Evolutionary conservation across 768 basidiomycete species (phyloP), one percentile per base, ranked within the genome.

Genomic region (Collybia sordida): DNA sequence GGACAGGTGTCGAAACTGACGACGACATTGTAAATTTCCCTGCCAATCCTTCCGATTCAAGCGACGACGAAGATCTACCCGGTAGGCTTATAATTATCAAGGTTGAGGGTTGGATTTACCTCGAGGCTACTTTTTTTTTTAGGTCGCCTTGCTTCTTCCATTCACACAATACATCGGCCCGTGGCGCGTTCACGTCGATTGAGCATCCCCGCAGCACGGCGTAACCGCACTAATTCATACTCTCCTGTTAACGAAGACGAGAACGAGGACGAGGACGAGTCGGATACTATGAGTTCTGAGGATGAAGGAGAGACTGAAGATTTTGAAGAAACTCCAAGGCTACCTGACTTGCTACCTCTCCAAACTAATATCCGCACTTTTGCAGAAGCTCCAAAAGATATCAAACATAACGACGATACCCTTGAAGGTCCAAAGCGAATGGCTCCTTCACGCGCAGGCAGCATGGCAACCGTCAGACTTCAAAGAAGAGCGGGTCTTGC

Each of bases 81-180:
- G 56, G 63, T 62, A 63, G 53, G 42, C 58, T 70, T 69, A 53
- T 56, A 65, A 45, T 45, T 27, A 37, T 31, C 23, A 27, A 40
- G 17, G 49, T 12, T 34, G 8, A 37, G 23, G 40, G 9, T 44
- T n/a, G 52, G 17, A 41, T n/a, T 25, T 38, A 36, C 54, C 46
- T 39, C 35, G 38, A 14, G 15, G 34, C 28, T 43, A n/a, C 34
- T 47, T 54, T 21, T 42, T 19, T 31, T 35, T 82, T 77, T 61
- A 51, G 71, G 63, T 45, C 77, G 72, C 34, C 68, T 93, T 47
- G 83, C 92, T 1, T 93, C 92, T 21, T 93, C 92, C 9, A 92
- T 93, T 37, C 92, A 93, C 62, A 82, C 92, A 34, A 92, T 94
- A 44, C 82, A 93, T 63, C 83, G 90, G 18, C 91, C 91, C 18